Percentiles rank a stretch among this genome's conserved stretches.
phyloP scores from a whole-genome alignment of 257 asterid genomes.

The Avicennia marina region DNA sequence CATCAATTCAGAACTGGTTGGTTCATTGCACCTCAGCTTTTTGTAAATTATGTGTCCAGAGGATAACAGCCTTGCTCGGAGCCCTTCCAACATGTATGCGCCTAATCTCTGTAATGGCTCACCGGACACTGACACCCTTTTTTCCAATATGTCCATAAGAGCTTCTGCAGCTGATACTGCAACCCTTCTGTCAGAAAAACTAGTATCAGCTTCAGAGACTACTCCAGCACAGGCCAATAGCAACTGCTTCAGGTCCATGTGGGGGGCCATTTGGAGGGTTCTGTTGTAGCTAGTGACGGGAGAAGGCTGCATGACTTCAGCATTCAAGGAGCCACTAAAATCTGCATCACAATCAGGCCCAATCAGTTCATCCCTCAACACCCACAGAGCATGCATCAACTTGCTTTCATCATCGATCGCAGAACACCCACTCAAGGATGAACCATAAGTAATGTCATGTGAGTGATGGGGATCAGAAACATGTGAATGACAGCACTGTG shows the following conservation, averaged over 20 bases:
- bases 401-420: constrained; percentile 40
- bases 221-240: constrained; percentile 51
- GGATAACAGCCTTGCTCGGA: constrained; percentile 47
- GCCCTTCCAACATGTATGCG: constrained; percentile 68
- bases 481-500: constrained; percentile 46
- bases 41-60: constrained; percentile 65
- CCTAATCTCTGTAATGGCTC: constrained; percentile 58
- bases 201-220: constrained; percentile 34
- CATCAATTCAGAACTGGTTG: constrained; percentile 49
- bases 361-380: constrained; percentile 38
- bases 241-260: constrained; percentile 43
- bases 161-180: constrained; percentile 34
- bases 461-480: constrained; percentile 36
- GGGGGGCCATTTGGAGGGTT: constrained; percentile 43
- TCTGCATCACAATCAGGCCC: constrained; percentile 48
- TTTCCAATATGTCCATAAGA: constrained; percentile 42
- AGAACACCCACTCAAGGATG: constrained; percentile 59
- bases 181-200: constrained; percentile 7
- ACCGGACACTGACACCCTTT: constrained; percentile 55
- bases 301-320: constrained; percentile 21
- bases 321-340: constrained; percentile 34
- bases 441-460: constrained; percentile 37
- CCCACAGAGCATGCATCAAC: constrained; percentile 39
- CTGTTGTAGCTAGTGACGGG: constrained; percentile 29
- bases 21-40: constrained; percentile 58